A percentile compares a stretch with the other conserved stretches of the same genome.
Evolutionary conservation across 2,329 filamentous ascomycete species (phyloP).

Genomic region (Ceratocystis huliohia): DNA sequence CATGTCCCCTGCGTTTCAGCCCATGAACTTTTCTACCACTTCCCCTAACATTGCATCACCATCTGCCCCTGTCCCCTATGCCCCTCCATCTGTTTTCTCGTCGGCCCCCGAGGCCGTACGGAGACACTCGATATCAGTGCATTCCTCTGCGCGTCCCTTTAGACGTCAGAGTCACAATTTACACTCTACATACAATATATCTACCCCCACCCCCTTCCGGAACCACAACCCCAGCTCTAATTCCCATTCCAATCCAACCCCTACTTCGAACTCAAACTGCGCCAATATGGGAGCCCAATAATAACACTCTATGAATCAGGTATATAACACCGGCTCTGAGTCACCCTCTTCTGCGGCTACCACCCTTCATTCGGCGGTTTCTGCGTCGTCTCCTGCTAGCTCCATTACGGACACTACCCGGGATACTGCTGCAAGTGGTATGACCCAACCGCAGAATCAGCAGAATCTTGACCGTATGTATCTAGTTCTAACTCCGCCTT

Average conservation of each 20-base stretch:
- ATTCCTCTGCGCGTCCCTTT: slow-evolving; percentile 1
- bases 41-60: slow-evolving; percentile 6
- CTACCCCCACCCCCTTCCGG: not conserved
- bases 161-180: not conserved
- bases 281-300: slow-evolving; percentile 16
- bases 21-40: slow-evolving; percentile 17
- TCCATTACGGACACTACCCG: slow-evolving; percentile 54
- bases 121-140: slow-evolving; percentile 14
- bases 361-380: slow-evolving; percentile 34
- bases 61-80: not conserved
- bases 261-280: not conserved
- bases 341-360: slow-evolving; percentile 60
- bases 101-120: slow-evolving; percentile 5
- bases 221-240: not conserved
- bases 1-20: slow-evolving; percentile 16
- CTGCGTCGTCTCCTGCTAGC: slow-evolving; percentile 44
- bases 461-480: slow-evolving; percentile 18
- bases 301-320: slow-evolving; percentile 19
- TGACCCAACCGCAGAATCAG: slow-evolving; percentile 42
- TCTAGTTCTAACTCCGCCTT: slow-evolving; percentile 3
- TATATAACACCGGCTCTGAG: slow-evolving; percentile 46
- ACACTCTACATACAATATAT: not conserved
- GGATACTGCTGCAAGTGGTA: slow-evolving; percentile 46
- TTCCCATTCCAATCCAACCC: not conserved
- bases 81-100: not conserved